Base-by-base conservation (phyloP, 2,329 filamentous ascomycete genomes). In the Thelonectria discophora region DNA sequence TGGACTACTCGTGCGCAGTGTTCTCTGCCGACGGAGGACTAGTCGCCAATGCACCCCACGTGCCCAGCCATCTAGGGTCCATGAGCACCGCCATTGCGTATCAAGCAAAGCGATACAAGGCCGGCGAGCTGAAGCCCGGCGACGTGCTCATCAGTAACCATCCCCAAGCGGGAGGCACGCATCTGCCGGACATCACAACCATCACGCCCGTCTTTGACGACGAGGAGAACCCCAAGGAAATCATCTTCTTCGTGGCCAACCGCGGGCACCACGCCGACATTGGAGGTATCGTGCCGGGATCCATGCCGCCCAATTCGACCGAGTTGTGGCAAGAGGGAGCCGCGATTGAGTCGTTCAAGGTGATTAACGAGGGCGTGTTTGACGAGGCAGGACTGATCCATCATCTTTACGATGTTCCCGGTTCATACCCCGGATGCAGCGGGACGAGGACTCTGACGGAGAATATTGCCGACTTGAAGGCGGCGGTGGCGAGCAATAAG, bases 391-490 rank as follows among this genome's bases (percentile, higher is more conserved):
- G 89, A 1, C 52, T 73, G 2, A 88, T 93, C 58, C 87, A 63
- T 76, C 90, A 7, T 77, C 93, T 30, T 80, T 90, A 66, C 3
- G 67, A 72, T 9, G 59, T 68, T 0, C 70, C 70, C 1, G 67
- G 61, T 1, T 66, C 63, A 0, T 72, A 55, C n/a, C 67, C 67
- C 0, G 70, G 72, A 2, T 74, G 71, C 34, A 88, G 87, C 0
- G 91, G 92, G 0, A 74, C 76, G 1, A 81, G 92, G 18, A 93
- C 91, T 71, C 80, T 95, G 0, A 88, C 86, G 6, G 93, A 97
- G 75, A 96, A 96, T 70, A 82, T 96, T 64, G 93, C 93, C 47
- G 93, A 97, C 72, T 81, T 97, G 18, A 94, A 94, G 75, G 93
- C 93, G 0, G 91, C 94, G 70, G 89, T 95, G 2, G 92, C 92